phyloP scores from a whole-genome alignment of 768 basidiomycete genomes.

The Agaricus sinodeliciosus region DNA sequence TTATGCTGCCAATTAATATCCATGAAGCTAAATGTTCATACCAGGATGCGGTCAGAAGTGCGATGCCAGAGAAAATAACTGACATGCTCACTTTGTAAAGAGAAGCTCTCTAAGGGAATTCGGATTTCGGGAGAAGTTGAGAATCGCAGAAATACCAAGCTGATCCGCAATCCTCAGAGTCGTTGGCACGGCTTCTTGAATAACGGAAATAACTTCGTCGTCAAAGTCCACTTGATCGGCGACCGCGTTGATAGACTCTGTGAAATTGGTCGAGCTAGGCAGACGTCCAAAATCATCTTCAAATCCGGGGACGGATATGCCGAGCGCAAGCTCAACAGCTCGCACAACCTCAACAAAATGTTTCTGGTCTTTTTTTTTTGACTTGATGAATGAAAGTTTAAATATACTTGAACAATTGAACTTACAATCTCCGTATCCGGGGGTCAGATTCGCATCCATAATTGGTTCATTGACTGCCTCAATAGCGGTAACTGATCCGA shows the following conservation, averaged over 20 bases:
- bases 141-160: conserved; percentile 16
- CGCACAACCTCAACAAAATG: conserved; percentile 66
- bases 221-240: conserved; percentile 17
- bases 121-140: conserved; percentile 11
- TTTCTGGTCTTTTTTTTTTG: conserved; percentile 44
- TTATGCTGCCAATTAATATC: conserved; percentile 73
- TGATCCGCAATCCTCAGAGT: conserved; percentile 24
- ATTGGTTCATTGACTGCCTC: conserved; percentile 78
- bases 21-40: conserved; percentile 53
- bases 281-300: conserved; percentile 14
- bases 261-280: conserved; percentile 16
- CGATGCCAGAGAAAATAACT: background rate
- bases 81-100: conserved; percentile 31
- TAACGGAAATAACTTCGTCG: conserved; percentile 21
- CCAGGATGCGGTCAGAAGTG: background rate
- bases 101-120: conserved; percentile 11
- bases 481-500: conserved; percentile 59
- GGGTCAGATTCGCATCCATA: conserved; percentile 62
- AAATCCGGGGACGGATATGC: conserved; percentile 37
- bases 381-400: too few species aligned
- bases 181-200: conserved; percentile 31
- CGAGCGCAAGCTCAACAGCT: conserved; percentile 54
- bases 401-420: background rate
- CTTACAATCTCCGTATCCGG: conserved; percentile 65
- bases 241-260: conserved; percentile 18